These are phyloP conservation scores for Erodium maritimum DNA, from an alignment of 345 rosid species.

Conservation along the genomic window DNA sequence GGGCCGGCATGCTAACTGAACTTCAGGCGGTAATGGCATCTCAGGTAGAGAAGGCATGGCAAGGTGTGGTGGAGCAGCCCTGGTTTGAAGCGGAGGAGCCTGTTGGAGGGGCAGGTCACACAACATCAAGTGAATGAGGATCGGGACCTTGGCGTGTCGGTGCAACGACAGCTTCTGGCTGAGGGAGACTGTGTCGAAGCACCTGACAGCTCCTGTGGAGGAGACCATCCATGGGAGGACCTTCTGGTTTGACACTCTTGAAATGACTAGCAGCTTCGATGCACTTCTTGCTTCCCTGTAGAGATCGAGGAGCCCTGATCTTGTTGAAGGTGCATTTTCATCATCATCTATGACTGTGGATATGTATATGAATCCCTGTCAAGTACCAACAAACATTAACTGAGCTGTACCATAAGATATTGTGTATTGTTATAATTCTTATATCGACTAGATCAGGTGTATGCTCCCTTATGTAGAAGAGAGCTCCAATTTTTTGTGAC, in stretches of 20 bases:
- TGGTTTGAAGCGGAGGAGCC: slow-evolving; percentile 5
- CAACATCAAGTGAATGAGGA: slow-evolving; percentile 51
- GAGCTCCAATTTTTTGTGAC: too few species aligned
- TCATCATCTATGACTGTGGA: slow-evolving; percentile 66
- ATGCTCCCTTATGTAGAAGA: too few species aligned
- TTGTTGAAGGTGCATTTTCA: slow-evolving; percentile 49
- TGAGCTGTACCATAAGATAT: background rate
- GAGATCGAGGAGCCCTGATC: slow-evolving; percentile 60
- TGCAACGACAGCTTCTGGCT: slow-evolving; percentile 91
- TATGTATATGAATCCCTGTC: slow-evolving; percentile 83
- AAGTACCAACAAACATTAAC: background rate
- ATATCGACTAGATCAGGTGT: too few species aligned
- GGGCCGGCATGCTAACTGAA: slow-evolving; percentile 23
- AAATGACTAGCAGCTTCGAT: slow-evolving; percentile 50
- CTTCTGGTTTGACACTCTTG: slow-evolving; percentile 69
- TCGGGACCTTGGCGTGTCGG: slow-evolving; percentile 69
- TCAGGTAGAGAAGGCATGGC: slow-evolving; percentile 19
- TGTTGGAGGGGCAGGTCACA: slow-evolving; percentile 38
- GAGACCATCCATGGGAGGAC: slow-evolving; percentile 91
- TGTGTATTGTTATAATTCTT: too few species aligned
- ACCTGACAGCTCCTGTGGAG: slow-evolving; percentile 75
- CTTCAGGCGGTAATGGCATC: slow-evolving; percentile 24
- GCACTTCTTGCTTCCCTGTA: slow-evolving; percentile 52
- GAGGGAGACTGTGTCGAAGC: slow-evolving; percentile 71
- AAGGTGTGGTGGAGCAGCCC: slow-evolving; percentile 17